phyloP scores from a whole-genome alignment of 257 asterid species.

The Nicotiana sylvestris region DNA sequence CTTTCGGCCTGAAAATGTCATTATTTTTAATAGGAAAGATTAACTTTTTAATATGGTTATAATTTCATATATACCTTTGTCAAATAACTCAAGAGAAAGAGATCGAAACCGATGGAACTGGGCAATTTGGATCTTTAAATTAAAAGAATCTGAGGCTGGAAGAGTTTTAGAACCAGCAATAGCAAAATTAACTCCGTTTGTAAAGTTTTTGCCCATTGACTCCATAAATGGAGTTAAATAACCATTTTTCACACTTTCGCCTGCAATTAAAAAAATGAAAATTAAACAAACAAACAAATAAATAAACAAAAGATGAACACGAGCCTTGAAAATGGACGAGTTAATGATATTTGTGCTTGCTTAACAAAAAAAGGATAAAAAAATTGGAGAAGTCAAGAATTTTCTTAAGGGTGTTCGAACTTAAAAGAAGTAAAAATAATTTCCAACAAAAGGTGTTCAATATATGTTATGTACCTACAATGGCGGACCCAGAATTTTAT shows the following conservation, averaged over 20 bases:
- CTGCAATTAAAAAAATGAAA: conserved; percentile 15
- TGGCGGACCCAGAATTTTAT: no score
- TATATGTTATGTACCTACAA: no score
- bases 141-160: conserved; percentile 27
- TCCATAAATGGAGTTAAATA: conserved; percentile 48
- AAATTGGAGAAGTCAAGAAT: no score
- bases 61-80: conserved; percentile 23
- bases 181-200: conserved; percentile 48
- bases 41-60: background rate
- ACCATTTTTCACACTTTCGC: conserved; percentile 33
- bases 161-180: conserved; percentile 32
- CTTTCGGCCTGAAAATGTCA: background rate
- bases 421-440: no score
- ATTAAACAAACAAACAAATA: background rate
- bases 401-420: no score
- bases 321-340: background rate
- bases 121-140: conserved; percentile 29
- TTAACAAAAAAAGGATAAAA: no score
- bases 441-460: no score
- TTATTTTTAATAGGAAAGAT: background rate
- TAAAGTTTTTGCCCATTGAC: conserved; percentile 30
- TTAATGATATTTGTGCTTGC: no score
- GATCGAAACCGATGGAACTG: conserved; percentile 36
- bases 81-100: conserved; percentile 25
- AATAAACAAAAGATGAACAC: background rate